Conservation (phyloP, 176 grass and related monocot genomes). For the sorghum (Sorghum bicolor) region DNA sequence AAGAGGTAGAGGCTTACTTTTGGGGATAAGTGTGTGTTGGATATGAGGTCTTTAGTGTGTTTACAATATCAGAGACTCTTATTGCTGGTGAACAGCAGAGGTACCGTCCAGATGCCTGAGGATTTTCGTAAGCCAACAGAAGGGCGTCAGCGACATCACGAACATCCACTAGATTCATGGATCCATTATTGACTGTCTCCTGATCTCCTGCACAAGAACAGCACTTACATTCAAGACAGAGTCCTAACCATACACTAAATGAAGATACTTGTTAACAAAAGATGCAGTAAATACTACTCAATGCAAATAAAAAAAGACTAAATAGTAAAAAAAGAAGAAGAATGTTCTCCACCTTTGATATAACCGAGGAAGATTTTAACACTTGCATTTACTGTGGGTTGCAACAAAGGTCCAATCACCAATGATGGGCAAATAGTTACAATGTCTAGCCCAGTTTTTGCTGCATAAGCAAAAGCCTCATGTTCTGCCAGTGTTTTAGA, state of each 20-base stretch:
- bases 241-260: neutral
- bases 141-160: constrained; percentile 33
- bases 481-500: constrained; percentile 38
- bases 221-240: neutral
- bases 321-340: neutral
- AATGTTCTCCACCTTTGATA: constrained; percentile 33
- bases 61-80: constrained; percentile 16
- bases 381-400: constrained; percentile 34
- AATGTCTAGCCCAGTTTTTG: constrained; percentile 37
- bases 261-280: neutral
- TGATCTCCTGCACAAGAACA: neutral
- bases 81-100: constrained; percentile 26
- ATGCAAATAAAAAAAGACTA: neutral
- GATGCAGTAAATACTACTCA: neutral
- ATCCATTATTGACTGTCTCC: neutral
- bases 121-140: constrained; percentile 27
- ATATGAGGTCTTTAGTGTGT: constrained; percentile 1
- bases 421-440: constrained; percentile 30
- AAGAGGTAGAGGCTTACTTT: constrained; percentile 1
- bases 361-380: constrained; percentile 5
- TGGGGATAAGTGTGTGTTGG: constrained; percentile 22
- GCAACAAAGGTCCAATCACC: constrained; percentile 39
- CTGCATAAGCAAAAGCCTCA: constrained; percentile 38
- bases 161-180: constrained; percentile 33
- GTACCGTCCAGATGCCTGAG: constrained; percentile 30